Base-by-base conservation (phyloP, 2,329 filamentous ascomycete genomes). In the Corynespora cassiicola region DNA sequence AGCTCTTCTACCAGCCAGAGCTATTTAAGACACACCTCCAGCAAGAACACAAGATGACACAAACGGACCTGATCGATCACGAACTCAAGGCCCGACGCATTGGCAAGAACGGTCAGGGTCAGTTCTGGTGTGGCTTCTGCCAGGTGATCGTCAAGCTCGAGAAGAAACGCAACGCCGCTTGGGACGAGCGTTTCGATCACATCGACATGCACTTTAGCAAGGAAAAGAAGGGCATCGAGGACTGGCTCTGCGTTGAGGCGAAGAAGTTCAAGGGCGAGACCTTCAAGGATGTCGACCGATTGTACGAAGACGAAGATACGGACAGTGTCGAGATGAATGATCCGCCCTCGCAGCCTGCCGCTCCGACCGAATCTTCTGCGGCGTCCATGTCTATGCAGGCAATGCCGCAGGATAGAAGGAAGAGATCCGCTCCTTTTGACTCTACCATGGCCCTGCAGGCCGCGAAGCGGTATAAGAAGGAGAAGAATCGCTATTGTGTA, bases 111-210 rank as follows among this genome's bases (percentile, higher is more conserved):
- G 80, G 78, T 19, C 81, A 86, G 49, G 69, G 72, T 2, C 74
- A 78, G 5, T 96, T 90, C 67, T 96, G 90, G 90, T 96, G 91
- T 58, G 90, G 90, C 0, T 95, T 96, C 63, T 96, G 90, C 63
- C 58, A 70, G 11, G 56, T 68, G 12, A 74, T 83, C 14, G 70
- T 89, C 3, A 31, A 71, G n/a, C 72, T 84, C 19, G 60, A 70
- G 20, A 70, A 72, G 15, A 69, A 70, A 21, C 75, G 78, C 4
- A 62, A 75, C 2, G 78, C 78, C 16, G 81, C 82, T 0, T 81
- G 80, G 78, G 79, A 79, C 6, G 76, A 81, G 47, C 68, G 83
- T 2, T 82, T 81, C 48, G 73, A 91, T 52, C 90, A 96, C 58
- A 91, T 95, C 48, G 88, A 90, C 42, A 65, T 79, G 11, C 87